phyloP scores from a whole-genome alignment of 2,329 filamentous ascomycete species.

The Paraphoma chrysanthemicola region DNA sequence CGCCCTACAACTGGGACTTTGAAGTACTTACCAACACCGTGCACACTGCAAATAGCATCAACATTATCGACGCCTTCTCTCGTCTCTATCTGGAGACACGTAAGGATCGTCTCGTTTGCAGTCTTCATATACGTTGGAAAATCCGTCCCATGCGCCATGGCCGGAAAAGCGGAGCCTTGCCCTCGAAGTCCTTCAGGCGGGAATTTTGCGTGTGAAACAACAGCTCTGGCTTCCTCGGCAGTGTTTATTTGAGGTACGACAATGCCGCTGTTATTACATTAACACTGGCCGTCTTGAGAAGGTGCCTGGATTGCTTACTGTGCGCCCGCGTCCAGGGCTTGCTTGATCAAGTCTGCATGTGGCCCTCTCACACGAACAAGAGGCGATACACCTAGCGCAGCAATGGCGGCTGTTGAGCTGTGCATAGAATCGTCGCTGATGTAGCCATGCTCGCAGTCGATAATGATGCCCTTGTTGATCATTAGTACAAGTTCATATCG shows the following conservation, averaged over 20 bases:
- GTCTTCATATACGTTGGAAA: slow-evolving; percentile 64
- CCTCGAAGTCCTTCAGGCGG: slow-evolving; percentile 63
- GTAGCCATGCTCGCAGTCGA: slow-evolving; percentile 65
- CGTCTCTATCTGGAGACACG: slow-evolving; percentile 74
- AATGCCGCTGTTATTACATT: slow-evolving; percentile 49
- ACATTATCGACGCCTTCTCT: slow-evolving; percentile 66
- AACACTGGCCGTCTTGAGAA: background rate
- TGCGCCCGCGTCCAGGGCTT: slow-evolving; percentile 65
- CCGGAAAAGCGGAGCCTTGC: slow-evolving; percentile 63
- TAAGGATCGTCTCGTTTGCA: slow-evolving; percentile 65
- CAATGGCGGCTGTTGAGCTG: slow-evolving; percentile 64
- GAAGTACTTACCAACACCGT: slow-evolving; percentile 54
- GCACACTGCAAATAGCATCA: slow-evolving; percentile 67
- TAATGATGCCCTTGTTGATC: slow-evolving; percentile 62
- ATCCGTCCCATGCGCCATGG: slow-evolving; percentile 54
- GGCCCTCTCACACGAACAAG: slow-evolving; percentile 62
- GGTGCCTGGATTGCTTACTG: slow-evolving; percentile 39
- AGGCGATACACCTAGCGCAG: slow-evolving; percentile 62
- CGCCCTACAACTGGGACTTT: background rate
- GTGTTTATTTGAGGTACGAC: slow-evolving; percentile 64
- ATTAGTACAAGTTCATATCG: background rate
- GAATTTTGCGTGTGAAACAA: slow-evolving; percentile 63
- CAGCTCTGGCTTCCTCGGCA: slow-evolving; percentile 50
- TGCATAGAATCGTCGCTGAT: slow-evolving; percentile 65
- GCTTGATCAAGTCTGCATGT: slow-evolving; percentile 56